Conservation (phyloP, 2,329 filamentous ascomycete species). For the Sordariomycetes sp. region DNA sequence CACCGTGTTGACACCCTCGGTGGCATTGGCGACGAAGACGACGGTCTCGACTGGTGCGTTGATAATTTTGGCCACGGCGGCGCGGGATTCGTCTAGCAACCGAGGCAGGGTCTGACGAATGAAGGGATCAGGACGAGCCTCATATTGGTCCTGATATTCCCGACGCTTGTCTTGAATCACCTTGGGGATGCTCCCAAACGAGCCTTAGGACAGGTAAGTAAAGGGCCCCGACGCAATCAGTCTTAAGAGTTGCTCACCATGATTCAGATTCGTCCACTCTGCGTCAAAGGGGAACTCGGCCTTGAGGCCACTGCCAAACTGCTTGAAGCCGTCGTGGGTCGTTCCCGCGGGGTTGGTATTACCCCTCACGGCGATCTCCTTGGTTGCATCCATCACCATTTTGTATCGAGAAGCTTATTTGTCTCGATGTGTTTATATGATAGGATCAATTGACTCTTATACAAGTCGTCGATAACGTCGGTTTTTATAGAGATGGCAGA, state of each 20-base stretch:
- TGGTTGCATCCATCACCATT: not conserved
- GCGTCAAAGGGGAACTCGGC: constrained; percentile 61
- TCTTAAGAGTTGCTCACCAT: constrained; percentile 43
- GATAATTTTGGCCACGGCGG: constrained; percentile 58
- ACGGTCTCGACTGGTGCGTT: constrained; percentile 55
- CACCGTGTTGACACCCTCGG: constrained; percentile 67
- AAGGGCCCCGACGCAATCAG: not conserved
- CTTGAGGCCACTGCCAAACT: constrained; percentile 3
- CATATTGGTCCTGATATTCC: constrained; percentile 55
- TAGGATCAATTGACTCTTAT: too few species aligned
- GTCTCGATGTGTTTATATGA: too few species aligned
- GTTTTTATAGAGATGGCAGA: too few species aligned
- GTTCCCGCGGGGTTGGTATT: too few species aligned
- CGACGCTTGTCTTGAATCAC: constrained; percentile 50
- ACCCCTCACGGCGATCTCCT: not conserved
- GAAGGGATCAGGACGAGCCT: constrained; percentile 66
- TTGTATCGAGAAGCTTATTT: too few species aligned
- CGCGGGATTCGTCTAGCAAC: constrained; percentile 57
- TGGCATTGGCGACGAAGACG: constrained; percentile 78
- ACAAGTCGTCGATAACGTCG: too few species aligned
- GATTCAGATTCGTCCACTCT: constrained; percentile 66
- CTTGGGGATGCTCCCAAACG: constrained; percentile 68
- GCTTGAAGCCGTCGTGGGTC: not conserved
- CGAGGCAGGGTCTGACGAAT: constrained; percentile 58
- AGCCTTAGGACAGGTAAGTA: constrained; percentile 39